Base-by-base conservation (phyloP, 768 basidiomycete species). In the Mycena haematopus region DNA sequence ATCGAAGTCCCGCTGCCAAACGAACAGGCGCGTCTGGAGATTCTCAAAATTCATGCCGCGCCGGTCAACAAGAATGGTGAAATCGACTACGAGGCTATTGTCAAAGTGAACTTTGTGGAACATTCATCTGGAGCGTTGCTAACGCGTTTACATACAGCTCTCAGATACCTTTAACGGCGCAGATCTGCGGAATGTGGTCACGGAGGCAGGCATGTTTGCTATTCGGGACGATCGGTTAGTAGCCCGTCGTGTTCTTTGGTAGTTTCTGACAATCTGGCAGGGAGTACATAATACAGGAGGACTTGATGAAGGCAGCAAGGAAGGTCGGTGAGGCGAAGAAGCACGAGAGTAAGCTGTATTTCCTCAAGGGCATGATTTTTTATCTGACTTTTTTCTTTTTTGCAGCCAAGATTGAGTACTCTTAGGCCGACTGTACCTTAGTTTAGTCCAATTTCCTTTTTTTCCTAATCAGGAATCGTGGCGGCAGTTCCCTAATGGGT, bases 1-100 rank as follows among this genome's bases (percentile, higher is more conserved):
- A 96, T 99, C 65, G 96, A 99, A 79, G 92, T 99, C 52, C 96
- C 96, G 10, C 81, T 99, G 51, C 97, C 97, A 1, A 99, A 99
- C 71, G 97, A 99, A 73, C 95, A 97, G 74, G 95, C 92, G 1
- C 89, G 97, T 22, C 73, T 95, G 60, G 97, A 99, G 76, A 99
- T 99, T 70, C 83, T 99, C 67, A 99, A 99, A 79, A 99, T 99
- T 63, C 97, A 99, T 72, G 89, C 95, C 9, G 88, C 85, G 21
- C 92, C 94, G 3, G 95, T 99, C 60, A 95, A 94, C 79, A 99
- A 99, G 81, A 84, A 83, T 35, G 95, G 93, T 4, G 96, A 97
- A 46, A 95, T 99, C 19, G 96, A 99, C 74, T 98, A 95, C 70
- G 97, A 99, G 72, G 95, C 97, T 4, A 92, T 99, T 67, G 97